Conservation (phyloP, 305 asterid species). For the Fraxinus latifolia region DNA sequence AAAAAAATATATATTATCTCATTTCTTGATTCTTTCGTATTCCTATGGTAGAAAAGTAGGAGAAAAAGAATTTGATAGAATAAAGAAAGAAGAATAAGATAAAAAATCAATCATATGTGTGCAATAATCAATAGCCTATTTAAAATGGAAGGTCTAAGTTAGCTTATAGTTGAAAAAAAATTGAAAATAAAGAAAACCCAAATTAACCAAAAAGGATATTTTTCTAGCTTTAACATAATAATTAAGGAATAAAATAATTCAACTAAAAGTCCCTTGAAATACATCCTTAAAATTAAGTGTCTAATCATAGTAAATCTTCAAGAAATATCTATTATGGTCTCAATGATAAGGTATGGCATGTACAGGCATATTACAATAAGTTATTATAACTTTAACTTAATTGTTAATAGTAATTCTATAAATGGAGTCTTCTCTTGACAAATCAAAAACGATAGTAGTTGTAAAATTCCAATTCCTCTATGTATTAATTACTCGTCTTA, state of each 20-base stretch:
- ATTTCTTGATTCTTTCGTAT: no score
- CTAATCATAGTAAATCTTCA: not conserved
- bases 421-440: not conserved
- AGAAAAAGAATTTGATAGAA: no score
- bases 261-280: not conserved
- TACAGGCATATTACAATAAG: not conserved
- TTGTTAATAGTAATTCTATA: not conserved
- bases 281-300: not conserved
- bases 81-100: no score
- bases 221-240: no score
- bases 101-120: no score
- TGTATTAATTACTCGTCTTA: not conserved
- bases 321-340: not conserved
- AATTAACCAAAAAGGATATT: no score
- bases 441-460: not conserved
- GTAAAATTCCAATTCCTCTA: not conserved
- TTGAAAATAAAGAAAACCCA: no score
- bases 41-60: no score
- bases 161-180: no score
- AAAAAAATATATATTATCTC: no score
- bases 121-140: no score
- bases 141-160: no score
- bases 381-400: not conserved
- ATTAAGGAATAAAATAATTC: not conserved
- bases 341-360: not conserved